Conservation (phyloP, 768 basidiomycete species). For the Panaeolus cyanescens region DNA sequence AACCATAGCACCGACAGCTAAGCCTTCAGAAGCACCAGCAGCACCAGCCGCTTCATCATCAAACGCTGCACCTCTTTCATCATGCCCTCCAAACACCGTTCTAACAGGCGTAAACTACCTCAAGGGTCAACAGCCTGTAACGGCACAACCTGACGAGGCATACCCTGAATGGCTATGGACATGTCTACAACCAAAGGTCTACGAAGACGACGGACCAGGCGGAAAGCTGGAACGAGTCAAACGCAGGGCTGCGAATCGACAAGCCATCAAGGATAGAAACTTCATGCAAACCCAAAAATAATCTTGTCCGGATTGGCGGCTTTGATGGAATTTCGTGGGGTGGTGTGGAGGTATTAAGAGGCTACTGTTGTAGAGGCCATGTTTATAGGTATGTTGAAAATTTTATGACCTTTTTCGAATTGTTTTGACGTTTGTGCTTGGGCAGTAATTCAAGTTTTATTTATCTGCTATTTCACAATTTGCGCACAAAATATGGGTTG, state of each 20-base stretch:
- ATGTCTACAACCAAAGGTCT: conserved; percentile 58
- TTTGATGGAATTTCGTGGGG: not conserved
- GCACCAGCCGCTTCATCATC: conserved; percentile 4
- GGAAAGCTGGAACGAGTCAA: conserved; percentile 61
- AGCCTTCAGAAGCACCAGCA: not conserved
- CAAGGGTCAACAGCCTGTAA: conserved; percentile 77
- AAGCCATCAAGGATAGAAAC: conserved; percentile 79
- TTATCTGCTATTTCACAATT: no score
- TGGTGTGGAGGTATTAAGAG: not conserved
- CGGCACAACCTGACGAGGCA: conserved; percentile 77
- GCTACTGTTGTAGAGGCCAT: not conserved
- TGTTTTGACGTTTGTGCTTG: no score
- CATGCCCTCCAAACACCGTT: conserved; percentile 72
- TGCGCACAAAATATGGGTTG: no score
- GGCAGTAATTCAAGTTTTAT: no score
- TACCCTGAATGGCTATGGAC: conserved; percentile 94
- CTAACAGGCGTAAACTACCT: conserved; percentile 82
- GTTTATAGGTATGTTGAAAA: not conserved
- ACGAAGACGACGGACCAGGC: conserved; percentile 73
- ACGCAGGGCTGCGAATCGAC: conserved; percentile 62
- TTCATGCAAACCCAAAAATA: conserved; percentile 80
- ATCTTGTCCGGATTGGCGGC: not conserved
- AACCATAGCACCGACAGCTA: not conserved
- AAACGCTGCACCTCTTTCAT: conserved; percentile 45
- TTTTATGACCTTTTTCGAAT: no score